Base-by-base conservation (phyloP, 1,284 basidiomycete species). In the Anthracocystis walkeri region DNA sequence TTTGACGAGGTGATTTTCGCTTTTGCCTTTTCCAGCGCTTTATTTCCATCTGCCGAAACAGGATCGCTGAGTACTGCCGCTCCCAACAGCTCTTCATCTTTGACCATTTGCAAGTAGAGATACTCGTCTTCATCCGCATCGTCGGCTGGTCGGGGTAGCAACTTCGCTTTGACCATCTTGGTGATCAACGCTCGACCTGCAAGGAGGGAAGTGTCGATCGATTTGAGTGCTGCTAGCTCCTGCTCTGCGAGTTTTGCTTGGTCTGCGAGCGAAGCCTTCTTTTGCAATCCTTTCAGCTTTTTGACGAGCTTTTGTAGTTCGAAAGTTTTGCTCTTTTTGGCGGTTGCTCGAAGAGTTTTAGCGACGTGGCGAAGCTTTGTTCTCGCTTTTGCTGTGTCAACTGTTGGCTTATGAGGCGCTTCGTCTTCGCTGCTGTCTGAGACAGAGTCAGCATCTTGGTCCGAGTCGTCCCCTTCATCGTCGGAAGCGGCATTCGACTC, bases 221-320 rank as follows among this genome's bases (percentile, higher is more conserved):
- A 91, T 87, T 93, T 93, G 50, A 93, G 84, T 18, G 88, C 85
- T n/a, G 88, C 86, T 11, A 95, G 85, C 83, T 95, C 91, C 6
- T 84, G 86, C 83, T 92, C 93, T 7, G 59, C 59, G 0, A 60
- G 41, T 3, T 27, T 10, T 8, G 65, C 59, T 44, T 69, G 65
- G 1, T 58, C 50, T 3, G 66, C 31, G 25, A 91, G 86, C 42
- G 53, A 57, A 2, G 40, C 1, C 33, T 65, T 75, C 60, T 75
- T 86, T 65, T 88, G 87, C 61, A 91, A 84, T 52, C 88, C 88
- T 86, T 92, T 95, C 64, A 95, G 86, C 86, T 90, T 92, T 87
- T 94, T 95, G 58, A 95, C 89, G 16, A 92, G 86, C 81, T 92
- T 92, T 85, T 92, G 92, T 0, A 90, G 89, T 86, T 97, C 95